A percentile compares a stretch with the other conserved stretches of the same genome.
phyloP scores from a whole-genome alignment of 495 filamentous ascomycete genomes.

The Clavariopsis aquatica region DNA sequence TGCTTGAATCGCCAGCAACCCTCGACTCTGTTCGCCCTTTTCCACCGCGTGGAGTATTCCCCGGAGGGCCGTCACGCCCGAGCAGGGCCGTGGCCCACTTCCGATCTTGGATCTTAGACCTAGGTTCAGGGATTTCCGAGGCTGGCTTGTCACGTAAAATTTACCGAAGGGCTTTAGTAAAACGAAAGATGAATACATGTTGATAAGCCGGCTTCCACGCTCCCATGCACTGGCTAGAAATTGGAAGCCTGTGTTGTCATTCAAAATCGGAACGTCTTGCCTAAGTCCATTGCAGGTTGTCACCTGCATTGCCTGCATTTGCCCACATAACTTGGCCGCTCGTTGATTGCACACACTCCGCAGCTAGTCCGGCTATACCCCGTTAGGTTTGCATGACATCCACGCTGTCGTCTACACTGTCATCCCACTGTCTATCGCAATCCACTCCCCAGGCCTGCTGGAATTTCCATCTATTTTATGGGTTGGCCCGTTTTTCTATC shows the following conservation, averaged over 20 bases:
- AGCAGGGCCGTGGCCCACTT: neutral
- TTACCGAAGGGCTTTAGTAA: slow-evolving; percentile 37
- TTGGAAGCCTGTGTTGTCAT: slow-evolving; percentile 27
- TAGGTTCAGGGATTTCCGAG: neutral
- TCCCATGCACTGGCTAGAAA: slow-evolving; percentile 4
- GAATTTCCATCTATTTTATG: neutral
- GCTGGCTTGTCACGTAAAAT: slow-evolving; percentile 29
- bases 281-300: slow-evolving; percentile 5
- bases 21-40: neutral
- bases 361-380: slow-evolving; percentile 14
- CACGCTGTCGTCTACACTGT: too few species aligned
- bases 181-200: slow-evolving; percentile 18
- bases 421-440: slow-evolving; percentile 21
- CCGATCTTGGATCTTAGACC: neutral
- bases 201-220: slow-evolving; percentile 30
- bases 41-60: neutral
- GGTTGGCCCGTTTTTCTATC: neutral
- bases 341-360: neutral
- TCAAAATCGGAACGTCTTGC: slow-evolving; percentile 23
- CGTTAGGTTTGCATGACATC: slow-evolving; percentile 7
- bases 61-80: neutral
- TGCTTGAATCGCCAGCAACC: neutral
- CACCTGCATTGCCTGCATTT: slow-evolving; percentile 12
- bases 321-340: slow-evolving; percentile 2
- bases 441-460: neutral